A percentile compares a stretch with the other conserved stretches of the same genome.
Conservation (phyloP, 1,284 basidiomycete species). For the Rhodotorula sp. region DNA sequence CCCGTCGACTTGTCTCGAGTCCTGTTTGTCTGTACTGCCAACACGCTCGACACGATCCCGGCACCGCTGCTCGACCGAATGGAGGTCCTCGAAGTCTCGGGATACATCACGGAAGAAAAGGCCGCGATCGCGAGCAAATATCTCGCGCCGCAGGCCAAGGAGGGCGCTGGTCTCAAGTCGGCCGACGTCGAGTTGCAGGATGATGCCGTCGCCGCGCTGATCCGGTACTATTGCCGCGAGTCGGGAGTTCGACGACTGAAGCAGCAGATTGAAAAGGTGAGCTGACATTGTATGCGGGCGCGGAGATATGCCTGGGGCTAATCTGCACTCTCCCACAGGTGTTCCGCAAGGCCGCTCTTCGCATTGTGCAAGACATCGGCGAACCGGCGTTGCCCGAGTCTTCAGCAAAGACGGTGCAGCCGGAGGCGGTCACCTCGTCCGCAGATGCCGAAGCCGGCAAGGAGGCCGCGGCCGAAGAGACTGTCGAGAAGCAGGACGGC, state of each 20-base stretch:
- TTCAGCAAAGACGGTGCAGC: slow-evolving; percentile 48
- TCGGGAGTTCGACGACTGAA: slow-evolving; percentile 92
- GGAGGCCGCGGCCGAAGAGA: slow-evolving; percentile 1
- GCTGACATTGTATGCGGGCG: too few relatives aligned
- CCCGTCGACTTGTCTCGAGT: slow-evolving; percentile 95
- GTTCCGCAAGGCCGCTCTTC: slow-evolving; percentile 93
- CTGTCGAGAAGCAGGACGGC: slow-evolving; percentile 39
- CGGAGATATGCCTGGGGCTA: slow-evolving; percentile 1
- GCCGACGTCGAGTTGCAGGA: slow-evolving; percentile 75
- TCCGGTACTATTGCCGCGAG: slow-evolving; percentile 96
- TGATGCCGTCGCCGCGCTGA: slow-evolving; percentile 81
- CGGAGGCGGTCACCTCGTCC: not conserved
- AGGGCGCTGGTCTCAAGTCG: slow-evolving; percentile 78
- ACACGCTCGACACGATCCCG: slow-evolving; percentile 92
- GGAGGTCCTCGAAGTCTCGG: slow-evolving; percentile 93
- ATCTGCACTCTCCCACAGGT: slow-evolving; percentile 61
- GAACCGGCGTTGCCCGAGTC: slow-evolving; percentile 80
- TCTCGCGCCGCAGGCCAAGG: slow-evolving; percentile 90
- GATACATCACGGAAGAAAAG: slow-evolving; percentile 97
- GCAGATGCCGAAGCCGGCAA: not conserved
- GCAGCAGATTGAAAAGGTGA: slow-evolving; percentile 88
- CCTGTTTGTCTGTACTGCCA: slow-evolving; percentile 94
- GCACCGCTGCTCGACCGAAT: slow-evolving; percentile 80
- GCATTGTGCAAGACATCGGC: slow-evolving; percentile 86
- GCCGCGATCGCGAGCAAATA: slow-evolving; percentile 86